Base-by-base conservation (phyloP, 495 filamentous ascomycete species). In the Thermochaetoides thermophila region DNA sequence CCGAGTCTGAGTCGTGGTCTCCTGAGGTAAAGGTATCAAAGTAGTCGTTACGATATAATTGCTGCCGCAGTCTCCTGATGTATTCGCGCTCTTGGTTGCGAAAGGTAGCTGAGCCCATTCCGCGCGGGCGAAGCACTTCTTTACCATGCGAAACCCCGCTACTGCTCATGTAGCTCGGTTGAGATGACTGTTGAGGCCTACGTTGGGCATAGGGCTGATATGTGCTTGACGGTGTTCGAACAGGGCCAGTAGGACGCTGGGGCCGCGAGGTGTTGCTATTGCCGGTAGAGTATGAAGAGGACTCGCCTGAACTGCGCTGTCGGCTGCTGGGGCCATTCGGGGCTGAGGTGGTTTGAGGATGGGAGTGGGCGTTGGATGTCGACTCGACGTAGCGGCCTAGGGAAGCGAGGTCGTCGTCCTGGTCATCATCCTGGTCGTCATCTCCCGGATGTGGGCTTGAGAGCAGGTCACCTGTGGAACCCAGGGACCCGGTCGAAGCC, bases 1-100 rank as follows among this genome's bases (percentile, higher is more conserved):
- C 89, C n/a, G 78, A 71, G 43, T 93, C 84, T 7, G 87, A 85
- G 27, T 85, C 84, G 50, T 78, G 67, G 56, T 77, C 71, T 28
- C 69, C 69, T 32, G 74, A 50, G 26, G 68, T 69, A 27, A 79
- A 77, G 2, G 72, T 62, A 36, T 87, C 80, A 44, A 85, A 83
- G 45, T 87, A 87, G 33, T 83, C 74, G 40, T 70, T 74, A 32
- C 74, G 65, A 24, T 74, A 71, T 35, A 81, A 75, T 32, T 66
- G 57, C 33, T 61, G 58, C 33, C 63, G 59, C 30, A 68, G 46
- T 45, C 60, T 59, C 35, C 61, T 53, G 18, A 68, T 45, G 29
- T 68, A 68, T 31, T 61, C 60, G 17, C 60, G 53, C 25, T 64
- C 67, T 42, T 61, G 59, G 17, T 53, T 63, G 31, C 59, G 64